phyloP scores from a whole-genome alignment of 2,329 filamentous ascomycete species.

The Neonectria faginata region DNA sequence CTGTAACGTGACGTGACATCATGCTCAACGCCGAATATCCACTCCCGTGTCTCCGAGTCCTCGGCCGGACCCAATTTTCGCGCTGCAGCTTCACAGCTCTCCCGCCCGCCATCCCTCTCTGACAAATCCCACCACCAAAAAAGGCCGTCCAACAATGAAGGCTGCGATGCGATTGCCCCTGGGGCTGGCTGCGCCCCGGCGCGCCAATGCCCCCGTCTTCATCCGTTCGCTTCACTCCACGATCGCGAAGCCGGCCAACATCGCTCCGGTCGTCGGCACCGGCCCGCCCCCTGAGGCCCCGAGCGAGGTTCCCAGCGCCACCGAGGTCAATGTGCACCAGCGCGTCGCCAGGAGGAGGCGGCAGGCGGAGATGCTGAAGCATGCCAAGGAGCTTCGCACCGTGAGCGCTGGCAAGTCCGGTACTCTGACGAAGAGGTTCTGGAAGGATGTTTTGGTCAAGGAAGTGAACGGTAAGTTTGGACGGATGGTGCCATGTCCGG shows the following conservation, averaged over 20 bases:
- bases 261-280: slow-evolving; percentile 65
- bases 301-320: slow-evolving; percentile 58
- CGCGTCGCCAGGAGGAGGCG: slow-evolving; percentile 63
- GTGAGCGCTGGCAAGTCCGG: slow-evolving; percentile 52
- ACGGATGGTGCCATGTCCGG: not conserved
- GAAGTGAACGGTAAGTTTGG: slow-evolving; percentile 69
- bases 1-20: slow-evolving; percentile 35
- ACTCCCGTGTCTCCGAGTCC: slow-evolving; percentile 20
- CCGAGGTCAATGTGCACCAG: slow-evolving; percentile 53
- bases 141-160: slow-evolving; percentile 55
- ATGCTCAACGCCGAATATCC: slow-evolving; percentile 34
- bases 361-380: slow-evolving; percentile 67
- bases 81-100: slow-evolving; percentile 18
- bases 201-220: slow-evolving; percentile 31
- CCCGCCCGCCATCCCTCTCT: slow-evolving; percentile 22
- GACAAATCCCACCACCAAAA: slow-evolving; percentile 19
- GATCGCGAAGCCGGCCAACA: slow-evolving; percentile 56
- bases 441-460: slow-evolving; percentile 83
- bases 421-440: slow-evolving; percentile 79
- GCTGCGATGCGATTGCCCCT: slow-evolving; percentile 54
- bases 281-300: slow-evolving; percentile 71
- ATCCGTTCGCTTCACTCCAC: slow-evolving; percentile 50
- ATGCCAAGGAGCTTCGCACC: slow-evolving; percentile 61
- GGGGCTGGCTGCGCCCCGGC: slow-evolving; percentile 47
- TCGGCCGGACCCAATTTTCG: slow-evolving; percentile 41